Evolutionary conservation across 139 green algal genomes (phyloP).

Genomic region (Chloropicon primus): DNA sequence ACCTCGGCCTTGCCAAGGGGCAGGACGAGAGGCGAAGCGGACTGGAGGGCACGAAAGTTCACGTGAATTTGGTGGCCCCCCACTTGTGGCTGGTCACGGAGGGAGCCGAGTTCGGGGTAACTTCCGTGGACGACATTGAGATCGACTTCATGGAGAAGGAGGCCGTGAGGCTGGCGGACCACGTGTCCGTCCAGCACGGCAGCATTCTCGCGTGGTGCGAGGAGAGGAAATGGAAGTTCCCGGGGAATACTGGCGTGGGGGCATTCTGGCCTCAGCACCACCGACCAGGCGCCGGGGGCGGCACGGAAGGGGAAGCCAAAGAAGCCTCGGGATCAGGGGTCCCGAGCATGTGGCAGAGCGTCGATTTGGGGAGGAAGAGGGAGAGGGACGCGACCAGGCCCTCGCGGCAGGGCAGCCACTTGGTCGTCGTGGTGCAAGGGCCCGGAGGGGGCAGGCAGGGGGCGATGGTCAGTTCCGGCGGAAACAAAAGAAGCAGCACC

Average conservation of each 20-base stretch:
- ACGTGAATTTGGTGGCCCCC: background rate
- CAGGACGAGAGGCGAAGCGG: background rate
- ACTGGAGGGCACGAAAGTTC: background rate
- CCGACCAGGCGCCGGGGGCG: too few species aligned
- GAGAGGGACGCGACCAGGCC: too few species aligned
- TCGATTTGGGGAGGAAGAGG: background rate
- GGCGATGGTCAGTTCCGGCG: background rate
- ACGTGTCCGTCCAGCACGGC: background rate
- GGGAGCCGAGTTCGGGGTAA: background rate
- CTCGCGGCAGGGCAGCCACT: too few species aligned
- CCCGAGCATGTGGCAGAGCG: background rate
- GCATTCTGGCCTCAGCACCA: too few species aligned
- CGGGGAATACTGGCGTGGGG: too few species aligned
- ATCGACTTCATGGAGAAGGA: background rate
- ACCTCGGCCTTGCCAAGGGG: background rate
- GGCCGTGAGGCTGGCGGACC: background rate
- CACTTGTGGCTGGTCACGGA: background rate
- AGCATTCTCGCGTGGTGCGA: background rate
- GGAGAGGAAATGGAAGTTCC: background rate
- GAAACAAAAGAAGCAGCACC: background rate
- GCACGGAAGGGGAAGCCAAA: too few species aligned
- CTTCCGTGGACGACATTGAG: background rate
- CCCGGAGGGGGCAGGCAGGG: background rate
- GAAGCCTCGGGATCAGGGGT: too few species aligned
- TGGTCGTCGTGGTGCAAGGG: background rate